Conservation (phyloP, 2,329 filamentous ascomycete genomes). For the Cylindrodendrum hubeiense region DNA sequence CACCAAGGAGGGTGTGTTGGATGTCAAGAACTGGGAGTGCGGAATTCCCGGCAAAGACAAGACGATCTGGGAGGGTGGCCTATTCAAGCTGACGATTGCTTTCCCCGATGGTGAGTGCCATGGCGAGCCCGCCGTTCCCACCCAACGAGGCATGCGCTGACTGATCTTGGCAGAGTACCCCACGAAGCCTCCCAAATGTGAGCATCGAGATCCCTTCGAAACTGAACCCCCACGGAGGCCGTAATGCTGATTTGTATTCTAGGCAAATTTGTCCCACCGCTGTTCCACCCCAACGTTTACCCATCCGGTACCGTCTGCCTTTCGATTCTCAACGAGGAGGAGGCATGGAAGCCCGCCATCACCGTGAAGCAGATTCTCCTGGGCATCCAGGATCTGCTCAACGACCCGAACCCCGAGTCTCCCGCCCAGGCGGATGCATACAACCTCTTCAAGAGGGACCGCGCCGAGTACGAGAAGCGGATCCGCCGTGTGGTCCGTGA, state of each 20-base stretch:
- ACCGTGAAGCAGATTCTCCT: slow-evolving; percentile 98
- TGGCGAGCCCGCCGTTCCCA: slow-evolving; percentile 5
- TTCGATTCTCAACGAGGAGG: slow-evolving; percentile 97
- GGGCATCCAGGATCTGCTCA: slow-evolving; percentile 93
- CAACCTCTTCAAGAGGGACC: slow-evolving; percentile 94
- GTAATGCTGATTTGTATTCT: slow-evolving; percentile 27
- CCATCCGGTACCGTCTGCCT: slow-evolving; percentile 97
- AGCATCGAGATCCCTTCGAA: slow-evolving; percentile 48
- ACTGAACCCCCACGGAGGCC: background rate
- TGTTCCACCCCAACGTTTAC: slow-evolving; percentile 99
- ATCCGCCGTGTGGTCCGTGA: slow-evolving; percentile 89
- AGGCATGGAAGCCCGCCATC: slow-evolving; percentile 98
- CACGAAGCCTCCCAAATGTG: slow-evolving; percentile 98
- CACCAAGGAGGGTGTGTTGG: slow-evolving; percentile 82
- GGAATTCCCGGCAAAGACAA: slow-evolving; percentile 96
- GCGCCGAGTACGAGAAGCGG: slow-evolving; percentile 87
- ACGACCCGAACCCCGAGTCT: slow-evolving; percentile 97
- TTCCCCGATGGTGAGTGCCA: slow-evolving; percentile 86
- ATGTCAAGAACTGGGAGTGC: slow-evolving; percentile 97
- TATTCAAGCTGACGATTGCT: slow-evolving; percentile 93
- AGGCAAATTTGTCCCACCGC: slow-evolving; percentile 96
- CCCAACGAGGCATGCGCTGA: slow-evolving; percentile 26
- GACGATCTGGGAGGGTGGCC: slow-evolving; percentile 97
- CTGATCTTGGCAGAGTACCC: slow-evolving; percentile 80
- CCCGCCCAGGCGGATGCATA: slow-evolving; percentile 98